These are phyloP conservation scores for Gamsiella multidivaricata DNA, from an alignment of 192 early-diverging fungal species.

Conservation along the genomic window DNA sequence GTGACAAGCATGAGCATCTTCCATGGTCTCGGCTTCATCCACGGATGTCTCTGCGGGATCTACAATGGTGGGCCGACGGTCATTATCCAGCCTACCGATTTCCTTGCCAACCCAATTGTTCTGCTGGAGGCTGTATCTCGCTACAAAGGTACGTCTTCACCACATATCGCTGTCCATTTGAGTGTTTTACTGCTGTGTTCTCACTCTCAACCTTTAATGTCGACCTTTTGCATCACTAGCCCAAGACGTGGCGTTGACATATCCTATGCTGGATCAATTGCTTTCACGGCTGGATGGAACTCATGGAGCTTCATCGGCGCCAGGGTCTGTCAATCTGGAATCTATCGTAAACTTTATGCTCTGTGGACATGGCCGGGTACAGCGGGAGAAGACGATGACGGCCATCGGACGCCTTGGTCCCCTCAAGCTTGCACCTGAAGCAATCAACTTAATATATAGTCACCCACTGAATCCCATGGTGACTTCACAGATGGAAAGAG, in stretches of 20 bases:
- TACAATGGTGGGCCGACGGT: conserved; percentile 51
- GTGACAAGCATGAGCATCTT: conserved; percentile 48
- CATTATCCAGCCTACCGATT: conserved; percentile 41
- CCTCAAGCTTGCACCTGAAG: conserved; percentile 63
- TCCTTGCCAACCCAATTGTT: conserved; percentile 37
- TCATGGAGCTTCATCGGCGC: conserved; percentile 4
- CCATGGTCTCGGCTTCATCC: conserved; percentile 48
- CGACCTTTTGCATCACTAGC: too few species aligned
- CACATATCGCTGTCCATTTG: neutral
- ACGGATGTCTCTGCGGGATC: conserved; percentile 38
- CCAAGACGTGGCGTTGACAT: conserved; percentile 39
- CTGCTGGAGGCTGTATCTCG: conserved; percentile 52
- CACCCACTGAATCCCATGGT: conserved; percentile 81
- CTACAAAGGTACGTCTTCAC: conserved; percentile 46
- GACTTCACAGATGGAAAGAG: conserved; percentile 81
- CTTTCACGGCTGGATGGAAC: conserved; percentile 25
- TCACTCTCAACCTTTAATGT: too few species aligned
- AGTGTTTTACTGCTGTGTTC: neutral
- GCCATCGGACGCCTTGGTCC: conserved; percentile 19
- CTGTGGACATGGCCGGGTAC: conserved; percentile 29
- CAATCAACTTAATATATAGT: conserved; percentile 78
- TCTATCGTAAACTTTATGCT: conserved; percentile 33
- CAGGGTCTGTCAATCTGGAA: conserved; percentile 4
- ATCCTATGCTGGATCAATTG: conserved; percentile 33
- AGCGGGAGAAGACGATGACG: conserved; percentile 25